These are phyloP conservation scores for Iris pallida DNA, from an alignment of 116 monocot species.

Conservation along the genomic window DNA sequence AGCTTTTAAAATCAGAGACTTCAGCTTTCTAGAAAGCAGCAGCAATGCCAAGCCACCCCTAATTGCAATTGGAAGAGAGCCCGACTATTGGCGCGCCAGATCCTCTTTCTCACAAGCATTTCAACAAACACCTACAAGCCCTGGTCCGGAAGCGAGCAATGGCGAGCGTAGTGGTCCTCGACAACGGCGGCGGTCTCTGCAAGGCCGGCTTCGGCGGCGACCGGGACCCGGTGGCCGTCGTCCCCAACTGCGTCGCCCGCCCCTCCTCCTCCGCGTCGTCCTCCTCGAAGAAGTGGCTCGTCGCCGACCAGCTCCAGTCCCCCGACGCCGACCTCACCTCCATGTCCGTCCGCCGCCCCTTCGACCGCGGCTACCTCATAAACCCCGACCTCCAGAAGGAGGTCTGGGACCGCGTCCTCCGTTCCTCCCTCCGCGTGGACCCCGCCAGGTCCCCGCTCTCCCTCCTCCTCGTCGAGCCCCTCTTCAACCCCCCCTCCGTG, in stretches of 20 bases:
- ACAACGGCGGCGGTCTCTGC: slow-evolving; percentile 86
- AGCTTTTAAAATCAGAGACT: no score
- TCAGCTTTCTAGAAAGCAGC: no score
- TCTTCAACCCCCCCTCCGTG: slow-evolving; percentile 66
- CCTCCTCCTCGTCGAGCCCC: slow-evolving; percentile 90
- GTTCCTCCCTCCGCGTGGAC: slow-evolving; percentile 29
- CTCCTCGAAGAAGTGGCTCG: slow-evolving; percentile 35
- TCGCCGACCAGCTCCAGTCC: slow-evolving; percentile 67
- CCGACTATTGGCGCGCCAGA: no score
- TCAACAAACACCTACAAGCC: neutral
- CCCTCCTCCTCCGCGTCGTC: slow-evolving; percentile 7
- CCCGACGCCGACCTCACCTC: slow-evolving; percentile 58
- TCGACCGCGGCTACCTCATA: slow-evolving; percentile 87
- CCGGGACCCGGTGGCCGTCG: slow-evolving; percentile 53
- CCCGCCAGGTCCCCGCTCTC: slow-evolving; percentile 45
- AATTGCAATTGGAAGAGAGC: no score
- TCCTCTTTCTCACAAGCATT: no score
- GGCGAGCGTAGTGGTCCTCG: slow-evolving; percentile 59
- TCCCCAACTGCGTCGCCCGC: slow-evolving; percentile 83
- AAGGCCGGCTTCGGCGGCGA: slow-evolving; percentile 95
- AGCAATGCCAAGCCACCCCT: no score
- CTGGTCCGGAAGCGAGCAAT: neutral
- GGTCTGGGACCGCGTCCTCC: slow-evolving; percentile 72
- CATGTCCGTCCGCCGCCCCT: slow-evolving; percentile 72
- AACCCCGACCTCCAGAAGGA: slow-evolving; percentile 74